These are phyloP conservation scores for Tricholoma sp. DNA, from an alignment of 768 basidiomycete species.

Conservation along the genomic window DNA sequence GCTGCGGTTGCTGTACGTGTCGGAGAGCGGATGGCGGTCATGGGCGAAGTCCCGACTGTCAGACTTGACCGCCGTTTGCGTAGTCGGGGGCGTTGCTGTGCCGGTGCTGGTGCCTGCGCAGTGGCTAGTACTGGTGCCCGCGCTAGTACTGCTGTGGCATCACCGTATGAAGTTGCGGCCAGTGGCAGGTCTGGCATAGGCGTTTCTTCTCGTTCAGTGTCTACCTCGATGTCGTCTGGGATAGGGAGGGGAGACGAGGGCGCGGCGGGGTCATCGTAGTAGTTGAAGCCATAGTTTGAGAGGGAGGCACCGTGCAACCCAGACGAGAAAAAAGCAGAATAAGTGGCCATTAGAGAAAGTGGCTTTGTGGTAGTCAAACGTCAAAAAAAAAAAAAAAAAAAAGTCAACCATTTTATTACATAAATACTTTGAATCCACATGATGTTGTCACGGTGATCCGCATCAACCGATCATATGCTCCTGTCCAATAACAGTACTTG, in stretches of 20 bases:
- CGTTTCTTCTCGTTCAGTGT: slow-evolving; percentile 18
- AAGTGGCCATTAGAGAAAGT: slow-evolving; percentile 31
- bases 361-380: not conserved
- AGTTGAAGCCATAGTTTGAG: slow-evolving; percentile 1
- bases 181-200: slow-evolving; percentile 16
- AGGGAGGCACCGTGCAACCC: slow-evolving; percentile 38
- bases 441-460: too few relatives aligned
- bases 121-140: slow-evolving; percentile 4
- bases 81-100: slow-evolving; percentile 31
- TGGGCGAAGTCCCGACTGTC: slow-evolving; percentile 47
- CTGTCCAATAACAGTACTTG: too few relatives aligned
- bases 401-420: not conserved
- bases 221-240: slow-evolving; percentile 27
- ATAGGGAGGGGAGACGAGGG: slow-evolving; percentile 21
- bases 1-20: slow-evolving; percentile 46
- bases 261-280: slow-evolving; percentile 13
- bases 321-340: slow-evolving; percentile 68
- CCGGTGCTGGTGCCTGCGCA: not conserved
- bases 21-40: slow-evolving; percentile 55
- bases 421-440: too few relatives aligned
- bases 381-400: not conserved
- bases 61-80: slow-evolving; percentile 63
- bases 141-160: slow-evolving; percentile 14
- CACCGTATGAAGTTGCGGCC: slow-evolving; percentile 1
- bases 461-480: too few relatives aligned